Evolutionary conservation across 768 basidiomycete species (phyloP).

Genomic region (Asterophora parasitica): DNA sequence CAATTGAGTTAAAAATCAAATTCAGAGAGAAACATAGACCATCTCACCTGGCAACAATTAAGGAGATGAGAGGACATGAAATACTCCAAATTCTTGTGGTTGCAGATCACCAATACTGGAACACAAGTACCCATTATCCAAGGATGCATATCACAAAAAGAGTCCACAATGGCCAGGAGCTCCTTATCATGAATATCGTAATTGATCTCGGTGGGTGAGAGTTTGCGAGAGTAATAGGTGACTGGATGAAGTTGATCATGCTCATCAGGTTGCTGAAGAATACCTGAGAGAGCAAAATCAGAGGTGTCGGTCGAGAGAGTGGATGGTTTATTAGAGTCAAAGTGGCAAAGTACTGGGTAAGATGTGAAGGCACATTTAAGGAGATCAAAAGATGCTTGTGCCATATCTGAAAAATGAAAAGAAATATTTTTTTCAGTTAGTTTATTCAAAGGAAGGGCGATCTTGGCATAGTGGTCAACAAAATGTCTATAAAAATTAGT

Average conservation of each 20-base stretch:
- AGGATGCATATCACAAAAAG: conserved; percentile 29
- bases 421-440: conserved; percentile 21
- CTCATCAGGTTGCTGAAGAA: conserved; percentile 25
- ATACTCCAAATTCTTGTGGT: conserved; percentile 42
- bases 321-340: background rate
- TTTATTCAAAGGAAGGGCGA: conserved; percentile 19
- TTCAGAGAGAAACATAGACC: conserved; percentile 37
- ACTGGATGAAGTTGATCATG: conserved; percentile 31
- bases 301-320: conserved; percentile 25
- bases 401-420: conserved; percentile 22
- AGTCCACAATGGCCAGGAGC: conserved; percentile 40
- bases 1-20: conserved; percentile 21
- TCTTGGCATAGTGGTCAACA: conserved; percentile 20
- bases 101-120: conserved; percentile 19
- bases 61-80: conserved; percentile 36
- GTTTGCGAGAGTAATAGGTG: conserved; percentile 28
- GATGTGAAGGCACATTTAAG: background rate
- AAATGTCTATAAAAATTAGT: conserved; percentile 26
- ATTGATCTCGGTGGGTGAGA: conserved; percentile 36
- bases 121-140: conserved; percentile 24
- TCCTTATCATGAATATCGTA: conserved; percentile 51
- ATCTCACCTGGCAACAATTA: conserved; percentile 40
- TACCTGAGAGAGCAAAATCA: conserved; percentile 28
- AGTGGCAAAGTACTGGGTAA: background rate
- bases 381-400: conserved; percentile 26